Evolutionary conservation across 371 early-diverging fungal genomes (phyloP), one percentile per base, ranked within the genome.

Genomic region (Mucor irregularis): DNA sequence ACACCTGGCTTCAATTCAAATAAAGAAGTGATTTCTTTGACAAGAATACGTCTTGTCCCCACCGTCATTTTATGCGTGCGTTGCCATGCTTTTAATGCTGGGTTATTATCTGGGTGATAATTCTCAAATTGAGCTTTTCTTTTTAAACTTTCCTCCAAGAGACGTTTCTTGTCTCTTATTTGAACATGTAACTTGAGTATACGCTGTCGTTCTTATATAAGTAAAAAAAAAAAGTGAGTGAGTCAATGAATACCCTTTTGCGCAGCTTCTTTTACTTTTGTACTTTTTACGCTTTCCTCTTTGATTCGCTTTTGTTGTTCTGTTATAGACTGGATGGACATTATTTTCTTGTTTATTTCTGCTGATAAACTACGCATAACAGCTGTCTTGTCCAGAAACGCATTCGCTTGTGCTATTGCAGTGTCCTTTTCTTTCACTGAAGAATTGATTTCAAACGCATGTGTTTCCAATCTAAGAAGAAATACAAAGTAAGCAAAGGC

Each of bases 11-110:
- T 82, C 24, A 83, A 62, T 25, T 81, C 76, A 57, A 87, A 88
- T 5, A 87, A 60, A 22, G 81, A 78, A 4, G 76, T 62, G 1
- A 84, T 71, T 53, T 85, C 87, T 4, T 69, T 61, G 5, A 87
- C 79, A 19, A 86, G 64, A 11, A 81, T 64, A 7, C 81, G 64
- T 34, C 83, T 71, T 25, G 80, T 73, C 2, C 71, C 49, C 3
- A 69, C 63, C 16, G 68, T 71, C 49, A 68, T 50, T 47, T 68
- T 66, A 51, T 77, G 71, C 1, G 69, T 58, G 21, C 71, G 48
- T 44, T 71, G 50, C 80, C 71, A 68, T 56, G 66, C 16, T 52
- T 69, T 64, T 8, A 60, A 16, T 8, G 45, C 31, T 25, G 31
- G 10, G 4, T n/a, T 9, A 21, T 22, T 26, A 14, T 40, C 49